Base-by-base conservation (phyloP, 2,329 filamentous ascomycete species). In the Bipolaris zeicola region DNA sequence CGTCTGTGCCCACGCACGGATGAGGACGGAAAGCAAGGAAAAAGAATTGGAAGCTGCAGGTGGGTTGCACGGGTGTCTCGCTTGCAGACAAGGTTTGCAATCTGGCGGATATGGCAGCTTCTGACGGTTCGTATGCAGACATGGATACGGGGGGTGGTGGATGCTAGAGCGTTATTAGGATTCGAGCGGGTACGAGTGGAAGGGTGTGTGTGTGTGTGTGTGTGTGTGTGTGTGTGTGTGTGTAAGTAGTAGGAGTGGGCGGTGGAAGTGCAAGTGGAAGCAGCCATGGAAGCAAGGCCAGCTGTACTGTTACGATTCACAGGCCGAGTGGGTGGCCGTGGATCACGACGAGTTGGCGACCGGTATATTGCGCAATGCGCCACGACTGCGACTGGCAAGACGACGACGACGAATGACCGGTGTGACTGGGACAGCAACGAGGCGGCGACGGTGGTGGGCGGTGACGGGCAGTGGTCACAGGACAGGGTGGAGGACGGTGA, bases 21-120 rank as follows among this genome's bases (percentile, higher is more conserved):
- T 73, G 67, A 71, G 65, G 66, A 57, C 68, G 66, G 64, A 62
- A 59, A 54, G 61, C 49, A 67, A 31, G 28, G 55, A 54, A 63
- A 67, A 64, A 60, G 63, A 60, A 62, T 63, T 68, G 64, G 58
- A 63, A 39, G 59, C 68, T 71, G 71, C 71, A 71, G 60, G 61
- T 68, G 62, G 63, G 63, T 65, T 63, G 61, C 59, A 59, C 57
- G 53, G 57, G 52, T 50, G 51, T 50, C 57, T 68, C 67, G 66
- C 64, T 71, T 67, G 63, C 54, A 36, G 52, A 66, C 48, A 51
- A 60, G 62, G 62, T 61, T 57, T 58, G 57, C 41, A 60, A 55
- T 60, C 60, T 66, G 66, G 63, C 48, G 48, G 59, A 41, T 49
- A 60, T 53, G 62, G 65, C 58, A 61, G 67, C 52, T 50, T 37